Percentiles rank a stretch among this genome's conserved stretches.
Evolutionary conservation across 78 protist species (phyloP).

Genomic region (Cyanophora paradoxa): DNA sequence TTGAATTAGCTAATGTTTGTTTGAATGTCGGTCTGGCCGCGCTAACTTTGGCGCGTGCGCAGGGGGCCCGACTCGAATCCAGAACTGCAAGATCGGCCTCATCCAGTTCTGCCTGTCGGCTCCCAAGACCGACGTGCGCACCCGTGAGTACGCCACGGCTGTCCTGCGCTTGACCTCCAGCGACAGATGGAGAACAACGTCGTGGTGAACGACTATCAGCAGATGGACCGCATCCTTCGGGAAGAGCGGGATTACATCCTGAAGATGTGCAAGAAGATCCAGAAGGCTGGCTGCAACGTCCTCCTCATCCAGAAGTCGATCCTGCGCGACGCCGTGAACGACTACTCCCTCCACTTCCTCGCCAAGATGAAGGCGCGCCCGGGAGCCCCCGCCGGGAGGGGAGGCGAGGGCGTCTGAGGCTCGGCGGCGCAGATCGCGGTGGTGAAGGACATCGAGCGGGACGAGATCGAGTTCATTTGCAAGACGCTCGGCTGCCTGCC

Average conservation of each 20-base stretch:
- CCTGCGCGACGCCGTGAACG: slow-evolving; percentile 90
- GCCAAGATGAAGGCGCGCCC: slow-evolving; percentile 92
- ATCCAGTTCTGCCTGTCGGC: slow-evolving; percentile 97
- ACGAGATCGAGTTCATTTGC: slow-evolving; percentile 91
- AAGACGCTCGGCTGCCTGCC: slow-evolving; percentile 92
- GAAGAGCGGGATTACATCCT: slow-evolving; percentile 92
- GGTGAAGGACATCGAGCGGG: slow-evolving; percentile 94
- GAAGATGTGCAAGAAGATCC: slow-evolving; percentile 83
- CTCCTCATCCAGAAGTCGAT: slow-evolving; percentile 94
- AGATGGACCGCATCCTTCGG: slow-evolving; percentile 83
- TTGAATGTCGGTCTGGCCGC: no score
- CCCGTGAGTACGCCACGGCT: neutral
- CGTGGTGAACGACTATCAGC: slow-evolving; percentile 75
- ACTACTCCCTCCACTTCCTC: slow-evolving; percentile 86
- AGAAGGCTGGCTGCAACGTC: slow-evolving; percentile 93
- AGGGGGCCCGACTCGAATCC: slow-evolving; percentile 30
- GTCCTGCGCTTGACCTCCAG: neutral
- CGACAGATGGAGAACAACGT: slow-evolving; percentile 50
- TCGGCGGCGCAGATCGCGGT: no score
- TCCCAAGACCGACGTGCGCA: slow-evolving; percentile 92
- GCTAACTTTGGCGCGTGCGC: neutral
- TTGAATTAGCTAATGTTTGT: neutral
- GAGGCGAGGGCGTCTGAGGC: no score
- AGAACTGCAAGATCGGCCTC: slow-evolving; percentile 97
- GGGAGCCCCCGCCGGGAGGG: no score